A percentile compares a stretch with the other conserved stretches of the same genome.
Conservation (phyloP, 345 rosid species). For the Orychophragmus violaceus region DNA sequence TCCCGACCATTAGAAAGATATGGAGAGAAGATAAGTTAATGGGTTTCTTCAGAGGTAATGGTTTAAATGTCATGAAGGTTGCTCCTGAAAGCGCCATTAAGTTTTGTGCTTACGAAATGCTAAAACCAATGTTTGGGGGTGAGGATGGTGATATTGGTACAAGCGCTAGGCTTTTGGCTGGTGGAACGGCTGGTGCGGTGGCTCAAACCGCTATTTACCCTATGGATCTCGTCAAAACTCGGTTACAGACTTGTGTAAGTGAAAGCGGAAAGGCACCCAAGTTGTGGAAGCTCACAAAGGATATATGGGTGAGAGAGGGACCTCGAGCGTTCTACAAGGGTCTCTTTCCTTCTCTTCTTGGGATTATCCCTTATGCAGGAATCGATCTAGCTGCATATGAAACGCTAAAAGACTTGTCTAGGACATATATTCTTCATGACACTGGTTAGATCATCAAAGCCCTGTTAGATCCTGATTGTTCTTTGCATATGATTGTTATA, state of each 20-base stretch:
- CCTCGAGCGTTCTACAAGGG: slow-evolving; percentile 96
- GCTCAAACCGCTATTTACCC: slow-evolving; percentile 93
- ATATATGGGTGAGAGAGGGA: slow-evolving; percentile 89
- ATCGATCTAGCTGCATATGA: slow-evolving; percentile 96
- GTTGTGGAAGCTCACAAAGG: slow-evolving; percentile 56
- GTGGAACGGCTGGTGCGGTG: slow-evolving; percentile 93
- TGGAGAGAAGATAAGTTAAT: slow-evolving; percentile 62
- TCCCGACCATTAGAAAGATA: slow-evolving; percentile 65
- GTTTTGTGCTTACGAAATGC: slow-evolving; percentile 79
- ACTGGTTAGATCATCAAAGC: slow-evolving; percentile 39
- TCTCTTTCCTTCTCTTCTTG: slow-evolving; percentile 92
- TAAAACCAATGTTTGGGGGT: slow-evolving; percentile 65
- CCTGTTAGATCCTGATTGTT: background rate
- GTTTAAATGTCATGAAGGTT: slow-evolving; percentile 89
- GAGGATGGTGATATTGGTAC: slow-evolving; percentile 60
- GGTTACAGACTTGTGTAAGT: slow-evolving; percentile 69
- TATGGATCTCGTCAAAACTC: slow-evolving; percentile 91
- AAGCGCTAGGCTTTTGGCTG: slow-evolving; percentile 72
- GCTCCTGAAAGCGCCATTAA: slow-evolving; percentile 97
- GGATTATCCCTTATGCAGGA: slow-evolving; percentile 95
- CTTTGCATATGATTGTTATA: background rate
- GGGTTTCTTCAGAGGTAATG: slow-evolving; percentile 97
- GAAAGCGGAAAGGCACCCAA: slow-evolving; percentile 71
- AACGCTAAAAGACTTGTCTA: slow-evolving; percentile 85
- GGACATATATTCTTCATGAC: slow-evolving; percentile 66